Evolutionary conservation across 495 filamentous ascomycete genomes (phyloP), one percentile per base, ranked within the genome.

Genomic region (Penicillium waksmanii): DNA sequence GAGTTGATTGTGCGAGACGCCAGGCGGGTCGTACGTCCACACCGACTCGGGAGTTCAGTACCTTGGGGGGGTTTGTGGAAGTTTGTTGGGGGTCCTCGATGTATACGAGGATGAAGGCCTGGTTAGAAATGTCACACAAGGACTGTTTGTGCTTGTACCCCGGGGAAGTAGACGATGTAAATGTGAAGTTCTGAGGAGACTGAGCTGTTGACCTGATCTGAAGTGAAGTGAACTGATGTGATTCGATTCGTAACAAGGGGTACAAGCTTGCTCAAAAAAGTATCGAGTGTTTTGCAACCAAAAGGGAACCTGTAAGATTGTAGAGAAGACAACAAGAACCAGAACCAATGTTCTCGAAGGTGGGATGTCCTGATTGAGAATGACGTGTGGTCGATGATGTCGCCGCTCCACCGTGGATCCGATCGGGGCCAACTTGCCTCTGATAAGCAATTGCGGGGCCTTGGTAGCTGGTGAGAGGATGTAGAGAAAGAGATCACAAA

Each of bases 361-460:
- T 57, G 54, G 61, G 59, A 72, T 43, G 60, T 27, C n/a, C 18
- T 46, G 43, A 21, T 48, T 13, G 46, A 48, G 21, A 48, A 48
- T 48, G 46, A 48, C 52, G 36, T 23, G 48, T 42, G 35, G 54
- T 17, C 58, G 61, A 69, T 73, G 70, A 71, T 71, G 70, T 71
- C 68, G 68, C 68, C 68, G 66, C 66, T 73, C 68, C 70, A 71
- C 70, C 36, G 19, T 66, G 40, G 46, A 48, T 48, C 46, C 46
- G 46, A 48, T 48, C 46, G 46, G 19, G 19, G 46, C 46, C 13
- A 43, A n/a, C 40, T 65, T 51, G 67, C 65, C 62, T 58, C 67
- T 56, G 67, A 70, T 70, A 67, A 67, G 53, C 52, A 35, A 34
- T 7, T 35, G 49, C 49, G 49, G 33, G 49, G n/a, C 17, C 25